A percentile compares a stretch with the other conserved stretches of the same genome.
Evolutionary conservation across 805 yeast species (phyloP).

Genomic region (Blastobotrys robertii): DNA sequence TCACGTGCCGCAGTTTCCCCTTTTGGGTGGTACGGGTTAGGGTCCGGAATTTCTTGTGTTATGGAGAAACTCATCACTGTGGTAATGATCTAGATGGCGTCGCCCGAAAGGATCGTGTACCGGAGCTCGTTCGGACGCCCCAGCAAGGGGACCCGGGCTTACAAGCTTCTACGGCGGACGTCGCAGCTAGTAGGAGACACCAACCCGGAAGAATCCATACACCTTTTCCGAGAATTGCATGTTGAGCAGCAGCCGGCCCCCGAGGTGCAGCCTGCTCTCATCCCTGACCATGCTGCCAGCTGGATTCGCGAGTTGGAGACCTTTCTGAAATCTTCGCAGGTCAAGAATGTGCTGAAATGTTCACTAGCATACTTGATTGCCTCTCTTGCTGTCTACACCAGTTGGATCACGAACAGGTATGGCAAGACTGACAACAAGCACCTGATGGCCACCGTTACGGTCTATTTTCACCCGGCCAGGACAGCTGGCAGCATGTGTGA

Average conservation of each 20-base stretch:
- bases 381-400: slow-evolving; percentile 58
- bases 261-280: too few species aligned
- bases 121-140: too few species aligned
- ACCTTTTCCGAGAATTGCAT: too few species aligned
- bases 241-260: too few species aligned
- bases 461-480: slow-evolving; percentile 76
- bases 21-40: too few species aligned
- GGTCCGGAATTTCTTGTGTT: too few species aligned
- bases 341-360: slow-evolving; percentile 41
- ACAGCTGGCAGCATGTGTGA: slow-evolving; percentile 76
- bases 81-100: too few species aligned
- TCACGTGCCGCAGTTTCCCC: too few species aligned
- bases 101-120: too few species aligned
- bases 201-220: too few species aligned
- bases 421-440: slow-evolving; percentile 71
- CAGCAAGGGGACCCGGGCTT: slow-evolving; percentile 6
- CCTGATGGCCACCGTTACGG: slow-evolving; percentile 72
- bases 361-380: slow-evolving; percentile 67
- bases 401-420: slow-evolving; percentile 27
- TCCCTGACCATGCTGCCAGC: too few species aligned
- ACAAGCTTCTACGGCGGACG: slow-evolving; percentile 14
- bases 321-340: neutral
- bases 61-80: too few species aligned
- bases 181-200: slow-evolving; percentile 39
- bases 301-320: neutral